Evolutionary conservation across 78 protist genomes (phyloP).

Genomic region (Pelomyxa schiedti): DNA sequence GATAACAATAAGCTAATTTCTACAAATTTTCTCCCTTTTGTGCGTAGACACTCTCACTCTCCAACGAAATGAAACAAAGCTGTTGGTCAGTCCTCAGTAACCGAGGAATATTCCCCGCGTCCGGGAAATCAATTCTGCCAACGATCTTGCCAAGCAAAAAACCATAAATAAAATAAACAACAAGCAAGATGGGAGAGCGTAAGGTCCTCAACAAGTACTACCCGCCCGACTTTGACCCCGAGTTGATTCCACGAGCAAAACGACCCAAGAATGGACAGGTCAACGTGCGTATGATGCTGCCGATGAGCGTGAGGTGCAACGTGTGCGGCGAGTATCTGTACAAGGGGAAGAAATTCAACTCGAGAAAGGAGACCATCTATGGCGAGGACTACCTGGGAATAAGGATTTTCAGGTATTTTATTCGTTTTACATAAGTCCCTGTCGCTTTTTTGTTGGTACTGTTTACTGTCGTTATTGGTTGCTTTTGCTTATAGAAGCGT

Average conservation of each 20-base stretch:
- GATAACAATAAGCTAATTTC: too few species aligned
- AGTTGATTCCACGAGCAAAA: constrained; percentile 48
- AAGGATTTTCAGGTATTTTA: constrained; percentile 42
- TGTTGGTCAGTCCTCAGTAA: too few species aligned
- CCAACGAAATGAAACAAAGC: too few species aligned
- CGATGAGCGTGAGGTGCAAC: constrained; percentile 81
- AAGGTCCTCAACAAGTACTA: constrained; percentile 89
- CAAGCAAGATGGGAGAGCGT: constrained; percentile 94
- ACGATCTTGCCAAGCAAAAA: too few species aligned
- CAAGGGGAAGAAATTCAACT: constrained; percentile 83
- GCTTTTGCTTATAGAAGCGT: too few species aligned
- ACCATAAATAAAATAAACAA: too few species aligned
- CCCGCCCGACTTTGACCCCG: constrained; percentile 93
- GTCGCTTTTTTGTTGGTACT: not conserved
- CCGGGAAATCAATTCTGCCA: too few species aligned
- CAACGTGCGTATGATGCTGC: constrained; percentile 88
- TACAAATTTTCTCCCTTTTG: too few species aligned
- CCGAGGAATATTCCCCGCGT: too few species aligned
- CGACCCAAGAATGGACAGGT: constrained; percentile 22
- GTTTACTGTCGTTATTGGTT: too few species aligned
- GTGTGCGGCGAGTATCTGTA: constrained; percentile 85
- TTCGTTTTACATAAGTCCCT: too few species aligned
- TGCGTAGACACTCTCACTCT: too few species aligned
- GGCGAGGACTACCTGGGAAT: constrained; percentile 86
- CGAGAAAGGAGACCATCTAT: constrained; percentile 75